phyloP scores from a whole-genome alignment of 1,284 basidiomycete species.

The Austroboletus niveus region DNA sequence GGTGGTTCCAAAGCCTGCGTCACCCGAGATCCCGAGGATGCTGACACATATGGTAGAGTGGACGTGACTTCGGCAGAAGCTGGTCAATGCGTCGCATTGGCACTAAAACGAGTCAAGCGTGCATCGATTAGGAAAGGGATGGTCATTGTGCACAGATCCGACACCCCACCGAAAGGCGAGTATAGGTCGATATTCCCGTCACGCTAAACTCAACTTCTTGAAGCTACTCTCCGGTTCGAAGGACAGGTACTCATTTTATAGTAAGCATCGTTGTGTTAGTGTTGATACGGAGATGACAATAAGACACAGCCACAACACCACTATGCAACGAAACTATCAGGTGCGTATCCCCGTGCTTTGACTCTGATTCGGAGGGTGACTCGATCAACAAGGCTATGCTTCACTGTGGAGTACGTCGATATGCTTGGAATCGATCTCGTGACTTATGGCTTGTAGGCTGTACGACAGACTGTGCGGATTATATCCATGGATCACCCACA shows the following conservation, averaged over 20 bases:
- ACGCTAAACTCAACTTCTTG: neutral
- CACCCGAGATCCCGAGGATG: neutral
- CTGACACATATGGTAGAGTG: slow-evolving; percentile 48
- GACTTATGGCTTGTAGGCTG: slow-evolving; percentile 47
- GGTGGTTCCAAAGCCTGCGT: slow-evolving; percentile 10
- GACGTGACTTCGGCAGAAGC: slow-evolving; percentile 85
- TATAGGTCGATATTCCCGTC: slow-evolving; percentile 21
- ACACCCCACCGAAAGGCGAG: slow-evolving; percentile 77
- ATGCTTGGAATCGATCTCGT: neutral
- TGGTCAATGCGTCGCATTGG: slow-evolving; percentile 93
- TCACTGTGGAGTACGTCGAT: slow-evolving; percentile 69
- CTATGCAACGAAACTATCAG: slow-evolving; percentile 88
- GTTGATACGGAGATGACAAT: slow-evolving; percentile 17
- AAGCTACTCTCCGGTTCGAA: slow-evolving; percentile 77
- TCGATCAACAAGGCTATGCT: slow-evolving; percentile 63
- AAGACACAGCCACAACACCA: slow-evolving; percentile 78
- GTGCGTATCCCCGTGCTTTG: slow-evolving; percentile 36
- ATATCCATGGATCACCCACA: slow-evolving; percentile 86
- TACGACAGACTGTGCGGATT: slow-evolving; percentile 90
- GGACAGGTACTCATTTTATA: slow-evolving; percentile 85
- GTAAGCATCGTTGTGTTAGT: slow-evolving; percentile 38
- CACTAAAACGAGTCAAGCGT: slow-evolving; percentile 86
- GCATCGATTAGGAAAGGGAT: slow-evolving; percentile 90
- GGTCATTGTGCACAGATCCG: slow-evolving; percentile 84
- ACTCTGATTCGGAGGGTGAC: neutral